Conservation (phyloP, 179 eudicot genomes). For the Patellifolia procumbens region DNA sequence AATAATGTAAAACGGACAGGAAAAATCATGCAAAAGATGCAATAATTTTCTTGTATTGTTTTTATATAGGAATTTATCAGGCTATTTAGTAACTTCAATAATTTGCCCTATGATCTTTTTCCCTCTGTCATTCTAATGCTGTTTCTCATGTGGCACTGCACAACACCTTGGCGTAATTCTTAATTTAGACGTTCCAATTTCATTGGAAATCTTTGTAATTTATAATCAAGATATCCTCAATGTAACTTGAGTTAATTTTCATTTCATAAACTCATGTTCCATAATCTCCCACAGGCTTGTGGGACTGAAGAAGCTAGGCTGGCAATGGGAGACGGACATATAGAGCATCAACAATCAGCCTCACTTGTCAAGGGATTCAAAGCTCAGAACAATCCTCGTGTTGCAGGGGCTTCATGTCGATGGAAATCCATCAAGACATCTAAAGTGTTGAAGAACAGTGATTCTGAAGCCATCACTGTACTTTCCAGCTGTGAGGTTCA, state of each 20-base stretch:
- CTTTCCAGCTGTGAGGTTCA: slow-evolving; percentile 28
- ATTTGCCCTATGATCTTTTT: not conserved
- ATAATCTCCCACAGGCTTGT: slow-evolving; percentile 25
- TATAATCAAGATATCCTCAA: not conserved
- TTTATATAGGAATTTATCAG: not conserved
- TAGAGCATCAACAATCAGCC: slow-evolving; percentile 30
- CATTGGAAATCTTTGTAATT: not conserved
- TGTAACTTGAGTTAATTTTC: slow-evolving; percentile 1
- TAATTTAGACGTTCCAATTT: not conserved
- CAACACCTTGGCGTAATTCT: not conserved
- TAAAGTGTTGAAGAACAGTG: slow-evolving; percentile 40
- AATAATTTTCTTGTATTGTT: not conserved
- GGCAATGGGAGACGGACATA: slow-evolving; percentile 19
- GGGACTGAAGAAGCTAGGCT: slow-evolving; percentile 19
- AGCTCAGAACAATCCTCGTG: slow-evolving; percentile 34
- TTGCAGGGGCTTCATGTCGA: slow-evolving; percentile 41
- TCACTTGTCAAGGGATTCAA: slow-evolving; percentile 25
- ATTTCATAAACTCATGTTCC: slow-evolving; percentile 7
- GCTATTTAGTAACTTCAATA: slow-evolving; percentile 2
- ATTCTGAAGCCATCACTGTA: slow-evolving; percentile 29
- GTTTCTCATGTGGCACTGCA: not conserved
- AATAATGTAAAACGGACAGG: not conserved
- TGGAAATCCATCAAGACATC: slow-evolving; percentile 50
- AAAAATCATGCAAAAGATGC: no score
- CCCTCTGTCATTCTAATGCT: not conserved